Conservation (phyloP, 2,329 filamentous ascomycete genomes). For the Claviceps pusilla region DNA sequence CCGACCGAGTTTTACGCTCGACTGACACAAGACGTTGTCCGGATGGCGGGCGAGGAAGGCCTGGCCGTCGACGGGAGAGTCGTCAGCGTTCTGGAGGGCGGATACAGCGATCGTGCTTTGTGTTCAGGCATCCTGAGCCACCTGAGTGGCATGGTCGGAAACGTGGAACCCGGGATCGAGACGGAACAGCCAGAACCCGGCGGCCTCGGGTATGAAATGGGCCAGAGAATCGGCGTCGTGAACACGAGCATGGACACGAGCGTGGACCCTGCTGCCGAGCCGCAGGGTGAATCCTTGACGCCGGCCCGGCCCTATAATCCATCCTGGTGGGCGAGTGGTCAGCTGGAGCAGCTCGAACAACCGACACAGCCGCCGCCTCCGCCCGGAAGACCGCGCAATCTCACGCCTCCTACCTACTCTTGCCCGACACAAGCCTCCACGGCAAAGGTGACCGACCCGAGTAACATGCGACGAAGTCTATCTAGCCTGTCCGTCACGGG, state of each 20-base stretch:
- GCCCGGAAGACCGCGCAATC: conserved; percentile 38
- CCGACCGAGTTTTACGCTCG: conserved; percentile 93
- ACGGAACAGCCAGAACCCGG: conserved; percentile 15
- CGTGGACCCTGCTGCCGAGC: conserved; percentile 7
- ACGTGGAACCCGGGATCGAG: conserved; percentile 26
- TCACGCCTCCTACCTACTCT: conserved; percentile 57
- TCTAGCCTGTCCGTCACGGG: conserved; percentile 31
- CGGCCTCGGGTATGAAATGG: conserved; percentile 45
- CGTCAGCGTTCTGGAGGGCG: conserved; percentile 87
- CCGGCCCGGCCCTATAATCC: conserved; percentile 42
- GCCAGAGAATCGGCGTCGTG: conserved; percentile 31
- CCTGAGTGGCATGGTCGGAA: conserved; percentile 61
- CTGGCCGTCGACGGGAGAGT: conserved; percentile 68
- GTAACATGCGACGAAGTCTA: conserved; percentile 48
- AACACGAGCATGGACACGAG: conserved; percentile 18
- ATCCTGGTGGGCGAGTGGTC: conserved; percentile 53
- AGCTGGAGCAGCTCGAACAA: conserved; percentile 56
- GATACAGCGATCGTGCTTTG: conserved; percentile 85
- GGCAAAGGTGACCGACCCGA: conserved; percentile 58
- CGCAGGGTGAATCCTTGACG: conserved; percentile 6
- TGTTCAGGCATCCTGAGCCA: conserved; percentile 83
- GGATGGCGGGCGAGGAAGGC: conserved; percentile 64
- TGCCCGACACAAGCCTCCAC: conserved; percentile 79
- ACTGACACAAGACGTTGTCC: conserved; percentile 73
- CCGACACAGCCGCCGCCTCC: conserved; percentile 34